Base-by-base conservation (phyloP, 495 filamentous ascomycete species). In the Penicillium lividum region DNA sequence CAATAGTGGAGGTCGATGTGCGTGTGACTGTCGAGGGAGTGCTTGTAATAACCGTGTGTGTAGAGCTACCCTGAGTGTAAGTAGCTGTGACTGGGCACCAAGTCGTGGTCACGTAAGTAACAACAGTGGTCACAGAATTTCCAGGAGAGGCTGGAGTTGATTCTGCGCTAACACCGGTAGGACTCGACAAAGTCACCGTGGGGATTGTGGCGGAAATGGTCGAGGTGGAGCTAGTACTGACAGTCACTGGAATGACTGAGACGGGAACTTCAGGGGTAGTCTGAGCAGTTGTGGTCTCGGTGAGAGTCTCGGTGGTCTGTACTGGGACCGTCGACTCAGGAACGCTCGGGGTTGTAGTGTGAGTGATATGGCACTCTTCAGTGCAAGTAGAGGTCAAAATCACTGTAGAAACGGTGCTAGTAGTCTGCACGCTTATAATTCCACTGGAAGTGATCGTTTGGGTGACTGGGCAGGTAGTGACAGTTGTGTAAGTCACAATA, bases 1-100 rank as follows among this genome's bases (percentile, higher is more conserved):
- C 46, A 10, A 33, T 46, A 15, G 73, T 79, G 2, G 72, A 71
- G 9, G 70, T 78, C n/a, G 70, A 65, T 3, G 75, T 77, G 45
- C 70, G 53, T 31, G 67, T 70, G 22, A 75, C 59, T 5, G 74
- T 75, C 5, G 78, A 78, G 16, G 78, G 60, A 15, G 77, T 77
- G 56, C 67, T 68, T 56, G 65, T 69, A 43, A 74, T 68, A 4
- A 75, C 70, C 27, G 66, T 67, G 56, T 67, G 68, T 18, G 67
- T 65, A 11, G 63, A 69, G 8, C 60, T 67, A n/a, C 72, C 68
- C 25, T 77, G 69, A 30, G 68, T 71, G 51, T 67, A 61, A 34
- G 73, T 73, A 48, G 57, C 66, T 44, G 77, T 79, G 44, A 77
- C 63, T 36, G 77, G 71, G 61, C 73, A 78, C 58, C 72, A 75